A percentile compares a stretch with the other conserved stretches of the same genome.
These are phyloP conservation scores for Paramyrothecium sp. DNA, from an alignment of 2,329 filamentous ascomycete species.

Conservation along the genomic window DNA sequence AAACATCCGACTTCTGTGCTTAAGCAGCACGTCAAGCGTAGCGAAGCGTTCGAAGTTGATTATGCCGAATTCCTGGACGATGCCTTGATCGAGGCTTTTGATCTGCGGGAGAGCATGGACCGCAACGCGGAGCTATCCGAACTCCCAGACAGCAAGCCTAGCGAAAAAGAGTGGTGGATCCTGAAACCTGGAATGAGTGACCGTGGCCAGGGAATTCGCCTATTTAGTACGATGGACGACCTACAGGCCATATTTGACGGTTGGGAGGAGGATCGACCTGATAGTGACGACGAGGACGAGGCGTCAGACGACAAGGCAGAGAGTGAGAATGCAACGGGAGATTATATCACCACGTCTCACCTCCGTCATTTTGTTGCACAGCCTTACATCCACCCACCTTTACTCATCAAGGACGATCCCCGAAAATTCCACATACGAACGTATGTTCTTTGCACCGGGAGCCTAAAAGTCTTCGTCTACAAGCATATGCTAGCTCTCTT, in stretches of 20 bases:
- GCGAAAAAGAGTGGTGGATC: constrained; percentile 86
- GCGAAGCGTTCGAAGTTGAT: constrained; percentile 89
- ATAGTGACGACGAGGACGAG: constrained; percentile 62
- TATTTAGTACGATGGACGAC: constrained; percentile 84
- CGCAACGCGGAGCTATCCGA: constrained; percentile 49
- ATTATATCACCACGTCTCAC: constrained; percentile 78
- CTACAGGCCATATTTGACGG: constrained; percentile 85
- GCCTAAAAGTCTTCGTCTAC: constrained; percentile 82
- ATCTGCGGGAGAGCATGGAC: constrained; percentile 75
- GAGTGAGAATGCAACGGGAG: constrained; percentile 31
- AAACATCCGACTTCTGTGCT: constrained; percentile 77
- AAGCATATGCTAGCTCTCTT: constrained; percentile 91
- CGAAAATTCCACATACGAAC: constrained; percentile 94
- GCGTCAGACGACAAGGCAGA: constrained; percentile 31
- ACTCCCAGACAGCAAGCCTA: constrained; percentile 14
- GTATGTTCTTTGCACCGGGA: constrained; percentile 81
- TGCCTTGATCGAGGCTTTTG: constrained; percentile 84
- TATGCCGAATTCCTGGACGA: constrained; percentile 97
- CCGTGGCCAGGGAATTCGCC: constrained; percentile 84
- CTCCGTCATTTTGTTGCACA: constrained; percentile 95
- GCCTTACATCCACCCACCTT: constrained; percentile 87
- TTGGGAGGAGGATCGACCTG: constrained; percentile 73
- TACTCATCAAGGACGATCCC: constrained; percentile 61
- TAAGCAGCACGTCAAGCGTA: constrained; percentile 68
- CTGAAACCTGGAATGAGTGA: constrained; percentile 98